These are phyloP conservation scores for Elaeagnus macrophylla DNA, from an alignment of 306 rosid species.

Conservation along the genomic window DNA sequence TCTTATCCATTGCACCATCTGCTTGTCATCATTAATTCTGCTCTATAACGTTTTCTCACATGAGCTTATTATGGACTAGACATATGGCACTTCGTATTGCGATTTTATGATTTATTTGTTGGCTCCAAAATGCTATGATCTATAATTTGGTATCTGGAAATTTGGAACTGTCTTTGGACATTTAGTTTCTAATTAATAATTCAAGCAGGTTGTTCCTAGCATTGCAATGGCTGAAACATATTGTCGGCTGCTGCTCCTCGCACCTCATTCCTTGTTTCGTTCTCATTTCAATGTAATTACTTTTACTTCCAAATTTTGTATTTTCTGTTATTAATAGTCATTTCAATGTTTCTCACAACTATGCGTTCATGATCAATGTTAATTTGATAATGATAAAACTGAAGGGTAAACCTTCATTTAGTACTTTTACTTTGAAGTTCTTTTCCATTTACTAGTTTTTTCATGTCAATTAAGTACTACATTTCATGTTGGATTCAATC, in stretches of 20 bases:
- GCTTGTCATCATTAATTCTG: not conserved
- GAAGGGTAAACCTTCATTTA: no score
- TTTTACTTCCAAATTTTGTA: conserved; percentile 13
- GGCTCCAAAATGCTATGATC: conserved; percentile 8
- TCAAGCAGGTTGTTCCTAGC: conserved; percentile 78
- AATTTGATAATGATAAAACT: not conserved
- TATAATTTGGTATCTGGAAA: conserved; percentile 8
- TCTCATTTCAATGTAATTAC: conserved; percentile 78
- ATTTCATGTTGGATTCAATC: no score
- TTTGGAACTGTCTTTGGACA: conserved; percentile 15
- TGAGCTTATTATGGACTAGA: not conserved
- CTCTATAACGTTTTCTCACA: not conserved
- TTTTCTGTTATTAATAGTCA: conserved; percentile 8
- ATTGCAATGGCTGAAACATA: conserved; percentile 96
- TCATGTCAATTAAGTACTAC: no score
- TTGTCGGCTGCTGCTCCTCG: conserved; percentile 70
- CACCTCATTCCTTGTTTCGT: conserved; percentile 84
- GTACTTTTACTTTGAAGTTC: no score
- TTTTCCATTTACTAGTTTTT: no score
- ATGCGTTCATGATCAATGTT: conserved; percentile 5
- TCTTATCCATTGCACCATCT: no score
- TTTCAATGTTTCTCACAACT: conserved; percentile 2
- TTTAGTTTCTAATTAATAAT: conserved; percentile 12
- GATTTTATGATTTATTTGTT: conserved; percentile 9
- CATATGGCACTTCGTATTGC: conserved; percentile 5